Evolutionary conservation across 345 rosid species (phyloP), one percentile per base, ranked within the genome.

Genomic region (Aquilaria yunnanensis): DNA sequence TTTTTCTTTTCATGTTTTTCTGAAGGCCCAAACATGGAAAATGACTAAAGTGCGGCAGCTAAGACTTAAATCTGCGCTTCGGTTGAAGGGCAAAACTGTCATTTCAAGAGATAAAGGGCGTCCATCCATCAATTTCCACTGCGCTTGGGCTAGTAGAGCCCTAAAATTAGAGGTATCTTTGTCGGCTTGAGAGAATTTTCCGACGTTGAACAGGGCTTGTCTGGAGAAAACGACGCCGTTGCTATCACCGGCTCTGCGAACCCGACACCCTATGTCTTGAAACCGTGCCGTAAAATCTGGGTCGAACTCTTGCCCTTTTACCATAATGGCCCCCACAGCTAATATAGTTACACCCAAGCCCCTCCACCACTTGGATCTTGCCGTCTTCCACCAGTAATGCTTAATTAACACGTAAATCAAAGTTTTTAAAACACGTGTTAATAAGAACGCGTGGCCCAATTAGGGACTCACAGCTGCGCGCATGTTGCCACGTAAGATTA

Each of bases 151-250:
- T 60, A 56, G 63, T 12, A 12, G 13, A 13, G 4, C 45, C 67
- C 63, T n/a, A 43, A 52, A 62, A 50, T 49, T 31, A 46, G 68
- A 66, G 68, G 77, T 51, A 71, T 74, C 32, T 67, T 67, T 76
- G 77, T 77, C 70, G 75, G 63, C 47, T 50, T 31, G 69, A 9
- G 33, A 55, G 81, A 76, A 71, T 66, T 71, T 71, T 53, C 12
- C 63, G 78, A 51, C 33, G 46, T 50, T 49, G 60, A 60, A 71
- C 64, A 67, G 65, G 52, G 51, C 59, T 29, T 55, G 74, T 68
- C 51, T 47, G 32, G 32, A 14, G 48, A 43, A 23, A 66, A 66
- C 72, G 76, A 14, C 65, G 52, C 56, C 72, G 72, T 65, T 54
- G 47, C 10, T 10, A 5, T 32, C 4, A 2, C 2, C 32, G 10